Evolutionary conservation across 768 basidiomycete genomes (phyloP).

Genomic region (Termitomyces sp.): DNA sequence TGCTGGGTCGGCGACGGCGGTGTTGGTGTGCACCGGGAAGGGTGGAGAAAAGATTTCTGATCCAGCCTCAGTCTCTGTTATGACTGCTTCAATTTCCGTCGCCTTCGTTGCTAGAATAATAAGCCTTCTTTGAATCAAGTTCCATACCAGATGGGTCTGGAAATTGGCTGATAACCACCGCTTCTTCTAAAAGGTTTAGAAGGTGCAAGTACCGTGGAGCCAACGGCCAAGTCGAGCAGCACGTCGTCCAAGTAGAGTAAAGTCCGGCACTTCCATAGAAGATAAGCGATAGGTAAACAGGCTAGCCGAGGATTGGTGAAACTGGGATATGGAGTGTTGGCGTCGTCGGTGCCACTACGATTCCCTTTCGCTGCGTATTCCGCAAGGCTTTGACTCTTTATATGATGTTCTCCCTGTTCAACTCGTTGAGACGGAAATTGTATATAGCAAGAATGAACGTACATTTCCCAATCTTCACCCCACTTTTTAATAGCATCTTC

Average conservation of each 20-base stretch:
- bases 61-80: neutral
- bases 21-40: neutral
- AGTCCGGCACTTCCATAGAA: conserved; percentile 45
- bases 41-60: too few relatives aligned
- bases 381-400: conserved; percentile 50
- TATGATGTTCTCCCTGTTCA: conserved; percentile 42
- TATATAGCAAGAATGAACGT: conserved; percentile 18
- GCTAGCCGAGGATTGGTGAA: neutral
- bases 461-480: conserved; percentile 58
- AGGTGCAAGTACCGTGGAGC: conserved; percentile 55
- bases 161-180: conserved; percentile 31
- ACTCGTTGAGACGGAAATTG: neutral
- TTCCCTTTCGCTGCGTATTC: conserved; percentile 53
- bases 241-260: conserved; percentile 40
- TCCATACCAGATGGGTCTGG: neutral
- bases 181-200: conserved; percentile 56
- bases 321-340: conserved; percentile 22
- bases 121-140: neutral
- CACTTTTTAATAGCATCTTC: conserved; percentile 28
- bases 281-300: conserved; percentile 6
- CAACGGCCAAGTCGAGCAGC: conserved; percentile 23
- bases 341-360: conserved; percentile 52
- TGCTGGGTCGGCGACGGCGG: neutral
- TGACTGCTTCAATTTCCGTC: neutral
- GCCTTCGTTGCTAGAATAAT: neutral